Evolutionary conservation across 345 rosid species (phyloP), one percentile per base, ranked within the genome.

Genomic region (Rhodamnia argentea): DNA sequence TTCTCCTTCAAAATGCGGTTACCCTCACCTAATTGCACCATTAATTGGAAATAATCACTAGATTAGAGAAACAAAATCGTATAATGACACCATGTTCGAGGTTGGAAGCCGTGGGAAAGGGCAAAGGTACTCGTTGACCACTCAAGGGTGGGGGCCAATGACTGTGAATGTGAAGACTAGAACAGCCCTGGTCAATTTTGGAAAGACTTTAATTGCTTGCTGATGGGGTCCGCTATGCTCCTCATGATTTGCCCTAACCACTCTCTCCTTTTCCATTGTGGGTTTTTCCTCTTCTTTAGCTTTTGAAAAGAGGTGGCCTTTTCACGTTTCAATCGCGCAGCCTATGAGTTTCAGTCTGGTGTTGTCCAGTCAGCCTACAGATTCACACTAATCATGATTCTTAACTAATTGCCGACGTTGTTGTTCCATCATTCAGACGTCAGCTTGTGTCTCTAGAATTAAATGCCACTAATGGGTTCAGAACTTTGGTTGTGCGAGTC

Each of bases 221-320:
- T 51, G 1, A 37, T 37, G 47, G 47, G 81, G 81, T 42, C 7
- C 81, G 10, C 47, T 5, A 10, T 20, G 81, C 13, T 70, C 81
- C 47, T 18, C 81, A 70, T 70, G 47, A 70, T 70, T 70, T 37
- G 81, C 47, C 81, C 81, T 82, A 47, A 82, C 83, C 23, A 47
- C 83, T 52, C 56, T 52, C 56, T 52, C 56, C 52, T 47, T 82
- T 82, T 82, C 55, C 52, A 37, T n/a, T 24, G 55, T 82, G 52
- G 55, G 23, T 82, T 44, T 44, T 82, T 50, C 42, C 52, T 7
- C 54, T 50, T 13, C 83, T 52, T 24, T 47, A 50, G 29, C 83
- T 82, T 82, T 82, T 24, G 37, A 26, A 82, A 82, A 50, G 40
- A 7, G 47, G 56, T 12, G 56, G 29, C 40, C 83, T 50, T 50